Base-by-base conservation (phyloP, 345 rosid species). In the Trapa bicornis region DNA sequence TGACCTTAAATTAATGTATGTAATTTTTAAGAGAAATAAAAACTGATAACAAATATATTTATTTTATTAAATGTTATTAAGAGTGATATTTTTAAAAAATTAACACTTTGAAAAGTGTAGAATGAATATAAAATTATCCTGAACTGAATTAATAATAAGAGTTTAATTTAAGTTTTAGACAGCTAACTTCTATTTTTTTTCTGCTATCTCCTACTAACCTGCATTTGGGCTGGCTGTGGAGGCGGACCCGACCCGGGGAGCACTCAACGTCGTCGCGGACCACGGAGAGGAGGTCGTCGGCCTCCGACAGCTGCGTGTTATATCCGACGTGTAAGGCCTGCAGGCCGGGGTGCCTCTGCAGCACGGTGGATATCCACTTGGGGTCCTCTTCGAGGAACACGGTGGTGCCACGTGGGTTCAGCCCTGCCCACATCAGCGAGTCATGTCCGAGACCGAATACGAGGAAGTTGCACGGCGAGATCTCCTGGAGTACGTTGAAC, bases 361-460 rank as follows among this genome's bases (percentile, higher is more conserved):
- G 76, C 36, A 80, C 79, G 1, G 69, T 56, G 60, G 65, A 73
- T 56, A 83, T 63, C 77, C 84, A 77, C 41, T 65, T 68, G 17
- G 83, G 79, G 37, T 80, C 87, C 66, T 86, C 91, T 57, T 81
- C 91, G 47, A 86, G 87, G 75, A 83, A 86, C 6, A 82, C 0
- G 17, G 87, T 81, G 62, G 74, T 75, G 69, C 86, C 87, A 3
- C 75, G 77, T 32, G 84, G 82, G 54, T 85, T 85, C 7, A 85
- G 72, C 2, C 85, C 75, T 16, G 70, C 72, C 89, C 87, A 85
- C 87, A 85, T 83, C 38, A 83, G 78, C 12, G 87, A 85, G 67
- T 85, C 89, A 67, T 71, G 76, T 37, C 89, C 89, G 5, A 85
- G 77, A 11, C 89, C 87, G 64, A 85, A 85, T 45, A 85, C 85